phyloP scores from a whole-genome alignment of 2,329 filamentous ascomycete genomes.

The Dactylellina drechsleri region DNA sequence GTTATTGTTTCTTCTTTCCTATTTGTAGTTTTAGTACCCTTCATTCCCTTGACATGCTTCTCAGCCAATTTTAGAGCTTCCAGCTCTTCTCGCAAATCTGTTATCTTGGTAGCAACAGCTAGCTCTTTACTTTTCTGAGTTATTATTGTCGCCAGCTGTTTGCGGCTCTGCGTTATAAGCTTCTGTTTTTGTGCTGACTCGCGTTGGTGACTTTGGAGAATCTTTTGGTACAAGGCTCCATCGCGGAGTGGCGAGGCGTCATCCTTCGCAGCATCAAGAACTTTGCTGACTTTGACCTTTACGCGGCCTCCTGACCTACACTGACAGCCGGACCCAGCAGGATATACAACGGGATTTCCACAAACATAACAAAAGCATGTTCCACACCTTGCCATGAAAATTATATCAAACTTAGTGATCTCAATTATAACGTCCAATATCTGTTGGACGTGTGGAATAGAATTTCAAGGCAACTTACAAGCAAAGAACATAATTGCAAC shows the following conservation, averaged over 20 bases:
- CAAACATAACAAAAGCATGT: conserved; percentile 16
- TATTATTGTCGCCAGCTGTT: neutral
- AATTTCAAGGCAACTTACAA: conserved; percentile 14
- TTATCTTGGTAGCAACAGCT: conserved; percentile 4
- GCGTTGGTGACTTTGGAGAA: neutral
- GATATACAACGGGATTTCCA: neutral
- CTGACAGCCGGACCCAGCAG: neutral
- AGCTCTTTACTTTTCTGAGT: conserved; percentile 14
- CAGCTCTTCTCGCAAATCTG: neutral
- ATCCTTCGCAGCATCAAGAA: too few relatives aligned
- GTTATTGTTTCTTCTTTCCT: too few relatives aligned
- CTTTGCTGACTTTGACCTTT: too few relatives aligned
- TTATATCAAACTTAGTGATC: too few relatives aligned
- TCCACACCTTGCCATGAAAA: conserved; percentile 11
- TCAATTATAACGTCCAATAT: too few relatives aligned
- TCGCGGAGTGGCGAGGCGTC: neutral
- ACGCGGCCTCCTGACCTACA: neutral
- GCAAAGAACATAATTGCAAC: conserved; percentile 30
- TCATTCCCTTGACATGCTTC: neutral
- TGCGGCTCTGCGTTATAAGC: neutral
- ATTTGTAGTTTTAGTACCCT: too few relatives aligned
- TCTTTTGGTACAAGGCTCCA: neutral
- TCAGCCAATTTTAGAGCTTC: neutral
- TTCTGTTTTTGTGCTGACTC: neutral
- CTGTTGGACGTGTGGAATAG: neutral